Evolutionary conservation across 352 stramenopile species (phyloP), one percentile per base, ranked within the genome.

Genomic region (Globisporangium nagaii): DNA sequence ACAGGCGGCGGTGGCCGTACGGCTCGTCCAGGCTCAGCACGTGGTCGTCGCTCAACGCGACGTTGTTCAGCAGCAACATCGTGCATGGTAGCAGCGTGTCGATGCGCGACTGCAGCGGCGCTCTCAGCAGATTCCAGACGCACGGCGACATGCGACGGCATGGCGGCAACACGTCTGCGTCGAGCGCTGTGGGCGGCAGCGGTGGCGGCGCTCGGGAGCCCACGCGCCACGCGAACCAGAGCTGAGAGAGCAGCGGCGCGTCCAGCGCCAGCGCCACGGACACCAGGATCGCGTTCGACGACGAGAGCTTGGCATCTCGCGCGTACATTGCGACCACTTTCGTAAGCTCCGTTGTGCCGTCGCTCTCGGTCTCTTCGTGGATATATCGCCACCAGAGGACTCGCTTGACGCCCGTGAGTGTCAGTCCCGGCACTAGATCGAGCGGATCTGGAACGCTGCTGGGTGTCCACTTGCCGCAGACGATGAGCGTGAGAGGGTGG

Each of bases 221-320:
- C 22, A 76, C 30, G 30, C 74, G 59, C 82, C 82, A 93, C 3
- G 78, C 82, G 61, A 88, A 84, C 69, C 71, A 84, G 20, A 72
- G 45, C 24, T 74, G 83, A 0, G 80, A 69, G 12, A 80, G 53
- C 17, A 86, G n/a, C 1, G 79, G 70, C 0, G 78, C 45, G 44
- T 93, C 80, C n/a, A 89, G 50, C 8, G 80, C 79, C 12, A 90
- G 30, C 28, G 84, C 63, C 10, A 93, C 53, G 28, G 63, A 60
- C 12, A 90, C 78, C 15, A 90, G 56, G 46, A 93, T 73, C 24
- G 78, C 57, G 40, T 86, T 81, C 7, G 73, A 79, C 12, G 76
- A 85, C 28, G 71, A 88, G 3, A 83, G 56, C 36, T 41, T 70
- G 13, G 60, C 61, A 35, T 82, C 75, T 1, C 79, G 72, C 5